phyloP scores from a whole-genome alignment of 2,329 filamentous ascomycete species.

The Pyrenophora graminea region DNA sequence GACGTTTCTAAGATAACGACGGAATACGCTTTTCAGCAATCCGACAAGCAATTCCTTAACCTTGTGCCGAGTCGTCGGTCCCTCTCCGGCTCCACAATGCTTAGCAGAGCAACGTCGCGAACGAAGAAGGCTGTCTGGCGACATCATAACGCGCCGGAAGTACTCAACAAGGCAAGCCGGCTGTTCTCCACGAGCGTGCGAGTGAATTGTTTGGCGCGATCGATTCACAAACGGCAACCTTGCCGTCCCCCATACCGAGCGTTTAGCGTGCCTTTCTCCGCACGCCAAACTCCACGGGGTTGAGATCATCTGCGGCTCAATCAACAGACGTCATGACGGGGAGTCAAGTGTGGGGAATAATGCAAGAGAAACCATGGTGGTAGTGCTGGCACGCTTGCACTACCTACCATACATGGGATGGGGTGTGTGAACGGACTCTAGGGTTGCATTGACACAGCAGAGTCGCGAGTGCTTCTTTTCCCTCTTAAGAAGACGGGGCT shows the following conservation, averaged over 20 bases:
- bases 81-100: background rate
- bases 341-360: slow-evolving; percentile 13
- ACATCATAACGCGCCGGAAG: slow-evolving; percentile 11
- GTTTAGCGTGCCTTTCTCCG: slow-evolving; percentile 15
- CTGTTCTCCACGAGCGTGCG: background rate
- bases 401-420: background rate
- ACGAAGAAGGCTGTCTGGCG: background rate
- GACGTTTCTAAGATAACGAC: background rate
- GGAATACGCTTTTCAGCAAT: slow-evolving; percentile 13
- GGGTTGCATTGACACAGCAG: slow-evolving; percentile 11
- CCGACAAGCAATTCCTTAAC: slow-evolving; percentile 10
- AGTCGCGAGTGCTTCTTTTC: background rate
- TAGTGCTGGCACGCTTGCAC: background rate
- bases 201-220: background rate
- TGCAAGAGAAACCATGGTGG: slow-evolving; percentile 12
- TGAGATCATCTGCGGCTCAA: slow-evolving; percentile 15
- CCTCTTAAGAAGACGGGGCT: slow-evolving; percentile 4
- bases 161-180: slow-evolving; percentile 5
- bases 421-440: slow-evolving; percentile 6
- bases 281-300: slow-evolving; percentile 23
- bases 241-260: slow-evolving; percentile 6
- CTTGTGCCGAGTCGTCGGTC: too few species aligned
- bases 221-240: slow-evolving; percentile 2
- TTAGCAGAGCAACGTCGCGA: background rate
- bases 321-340: slow-evolving; percentile 20